These are phyloP conservation scores for Microbotryum silenes-acaulis DNA, from an alignment of 1,284 basidiomycete species.

Conservation along the genomic window DNA sequence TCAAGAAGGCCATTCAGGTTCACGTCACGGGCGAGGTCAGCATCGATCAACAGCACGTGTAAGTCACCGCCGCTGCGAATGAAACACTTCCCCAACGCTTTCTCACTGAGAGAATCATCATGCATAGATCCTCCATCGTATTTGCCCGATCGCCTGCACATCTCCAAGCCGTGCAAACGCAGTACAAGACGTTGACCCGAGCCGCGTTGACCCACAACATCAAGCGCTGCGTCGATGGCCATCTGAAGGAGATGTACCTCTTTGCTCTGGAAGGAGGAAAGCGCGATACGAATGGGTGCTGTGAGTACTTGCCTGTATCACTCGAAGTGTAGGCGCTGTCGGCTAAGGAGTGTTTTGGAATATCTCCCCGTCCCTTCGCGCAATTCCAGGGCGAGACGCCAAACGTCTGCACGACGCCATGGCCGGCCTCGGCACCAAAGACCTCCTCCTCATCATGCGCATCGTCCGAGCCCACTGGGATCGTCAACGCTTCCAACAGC, in stretches of 20 bases:
- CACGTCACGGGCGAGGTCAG: background rate
- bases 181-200: slow-evolving; percentile 27
- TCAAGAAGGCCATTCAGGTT: slow-evolving; percentile 14
- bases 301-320: background rate
- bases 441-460: slow-evolving; percentile 17
- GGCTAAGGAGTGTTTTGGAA: background rate
- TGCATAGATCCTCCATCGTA: slow-evolving; percentile 36
- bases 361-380: background rate
- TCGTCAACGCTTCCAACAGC: slow-evolving; percentile 32
- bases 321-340: no score
- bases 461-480: slow-evolving; percentile 38
- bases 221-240: slow-evolving; percentile 36
- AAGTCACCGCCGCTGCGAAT: no score
- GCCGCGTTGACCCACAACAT: slow-evolving; percentile 34
- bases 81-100: no score
- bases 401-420: slow-evolving; percentile 37
- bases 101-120: background rate
- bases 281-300: slow-evolving; percentile 33
- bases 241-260: slow-evolving; percentile 37
- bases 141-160: slow-evolving; percentile 36
- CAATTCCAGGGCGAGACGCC: slow-evolving; percentile 35
- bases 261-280: slow-evolving; percentile 39
- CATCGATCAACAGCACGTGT: no score
- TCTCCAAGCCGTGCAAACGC: slow-evolving; percentile 36
- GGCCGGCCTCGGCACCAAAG: slow-evolving; percentile 39